These are phyloP conservation scores for Astrephomene gubernaculifera DNA, from an alignment of 139 green algal species.

Conservation along the genomic window DNA sequence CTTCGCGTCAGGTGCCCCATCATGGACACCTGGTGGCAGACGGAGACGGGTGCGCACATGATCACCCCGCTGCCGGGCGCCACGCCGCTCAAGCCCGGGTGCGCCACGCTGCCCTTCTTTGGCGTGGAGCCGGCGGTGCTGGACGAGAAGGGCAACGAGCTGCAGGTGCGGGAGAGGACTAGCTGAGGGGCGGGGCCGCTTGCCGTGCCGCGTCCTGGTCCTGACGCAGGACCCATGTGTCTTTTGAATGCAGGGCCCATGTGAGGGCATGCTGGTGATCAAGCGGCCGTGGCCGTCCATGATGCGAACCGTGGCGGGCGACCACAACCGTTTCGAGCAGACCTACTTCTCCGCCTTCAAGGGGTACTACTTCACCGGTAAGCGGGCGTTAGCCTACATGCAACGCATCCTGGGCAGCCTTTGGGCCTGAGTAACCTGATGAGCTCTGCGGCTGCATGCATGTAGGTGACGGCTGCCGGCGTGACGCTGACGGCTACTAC, in stretches of 20 bases:
- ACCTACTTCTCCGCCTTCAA: constrained; percentile 95
- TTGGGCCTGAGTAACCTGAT: too few relatives aligned
- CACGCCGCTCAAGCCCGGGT: constrained; percentile 88
- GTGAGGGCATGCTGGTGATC: constrained; percentile 17
- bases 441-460: background rate
- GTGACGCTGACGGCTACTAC: constrained; percentile 80
- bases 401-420: too few relatives aligned
- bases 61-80: constrained; percentile 84
- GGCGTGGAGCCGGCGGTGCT: constrained; percentile 92
- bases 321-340: constrained; percentile 94
- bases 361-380: constrained; percentile 95
- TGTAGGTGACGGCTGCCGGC: constrained; percentile 71
- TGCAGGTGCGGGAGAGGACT: constrained; percentile 3
- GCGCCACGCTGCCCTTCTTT: constrained; percentile 93
- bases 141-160: constrained; percentile 58
- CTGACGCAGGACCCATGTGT: background rate
- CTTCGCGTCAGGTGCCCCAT: constrained; percentile 83
- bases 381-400: constrained; percentile 26
- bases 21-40: constrained; percentile 98
- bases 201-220: too few relatives aligned
- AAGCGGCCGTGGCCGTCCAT: constrained; percentile 86
- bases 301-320: constrained; percentile 88
- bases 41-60: constrained; percentile 91
- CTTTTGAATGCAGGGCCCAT: background rate
- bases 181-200: background rate